Evolutionary conservation across 257 asterid genomes (phyloP), one percentile per base, ranked within the genome.

Genomic region (Gardenia jasminoides): DNA sequence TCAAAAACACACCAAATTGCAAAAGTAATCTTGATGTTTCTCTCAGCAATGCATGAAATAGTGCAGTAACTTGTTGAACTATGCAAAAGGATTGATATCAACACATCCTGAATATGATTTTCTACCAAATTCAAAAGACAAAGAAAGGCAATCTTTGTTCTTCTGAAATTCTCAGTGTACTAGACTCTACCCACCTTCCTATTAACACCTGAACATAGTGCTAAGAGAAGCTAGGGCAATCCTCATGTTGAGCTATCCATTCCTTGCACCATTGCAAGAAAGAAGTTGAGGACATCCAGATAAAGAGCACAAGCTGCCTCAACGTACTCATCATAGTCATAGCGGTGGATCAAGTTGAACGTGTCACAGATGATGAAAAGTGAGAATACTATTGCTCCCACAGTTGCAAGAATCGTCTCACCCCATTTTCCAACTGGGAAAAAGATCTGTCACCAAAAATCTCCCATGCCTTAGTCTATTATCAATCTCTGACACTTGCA

Each of bases 331-430:
- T 90, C 95, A 19, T 87, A 89, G 0, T 76, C 62, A n/a, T 83
- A 90, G 6, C 91, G 83, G 76, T 90, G 86, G 87, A 90, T 90
- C 82, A 90, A 84, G 67, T 90, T 87, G 70, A 84, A 90, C 0
- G 94, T 90, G 80, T 90, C 91, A 52, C 87, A 90, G 3, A 90
- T 22, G 44, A 90, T 90, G 83, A 86, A 88, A 0, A 87, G 91
- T 17, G 93, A 86, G 83, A 90, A 89, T n/a, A n/a, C n/a, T n/a
- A n/a, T n/a, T n/a, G n/a, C n/a, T n/a, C n/a, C n/a, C n/a, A n/a
- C n/a, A n/a, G n/a, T n/a, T n/a, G n/a, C n/a, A n/a, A n/a, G n/a
- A n/a, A n/a, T n/a, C n/a, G n/a, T n/a, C n/a, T n/a, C n/a, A n/a
- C n/a, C n/a, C n/a, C n/a, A n/a, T n/a, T n/a, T n/a, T n/a, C n/a